Base-by-base conservation (phyloP, 2,329 filamentous ascomycete species). In the Corynespora cassiicola region DNA sequence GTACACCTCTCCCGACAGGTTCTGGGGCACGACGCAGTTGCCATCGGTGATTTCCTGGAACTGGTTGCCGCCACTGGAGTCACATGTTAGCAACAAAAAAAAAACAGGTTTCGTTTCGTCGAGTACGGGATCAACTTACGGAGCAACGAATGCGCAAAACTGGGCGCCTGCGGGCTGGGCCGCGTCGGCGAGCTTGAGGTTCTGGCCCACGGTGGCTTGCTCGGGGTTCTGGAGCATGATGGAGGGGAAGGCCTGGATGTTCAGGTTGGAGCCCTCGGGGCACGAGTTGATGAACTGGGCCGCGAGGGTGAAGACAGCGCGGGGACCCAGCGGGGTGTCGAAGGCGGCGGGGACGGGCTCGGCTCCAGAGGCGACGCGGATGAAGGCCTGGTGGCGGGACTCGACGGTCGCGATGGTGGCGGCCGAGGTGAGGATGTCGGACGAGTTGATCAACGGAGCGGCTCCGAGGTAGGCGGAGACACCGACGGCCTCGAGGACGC, bases 381-480 rank as follows among this genome's bases (percentile, higher is more conserved):
- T 81, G 67, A 87, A 84, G 45, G 84, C 84, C 69, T 88, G 84
- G 70, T 90, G 87, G 42, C 87, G 79, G 18, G 85, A 77, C 71
- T 90, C 87, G 43, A 88, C 78, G 16, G 85, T 87, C 28, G 88
- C 77, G 63, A 90, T 90, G 33, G 81, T 81, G 7, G 77, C 86
- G 2, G 87, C 86, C 14, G 82, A 80, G 44, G 77, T 74, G 33
- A 90, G 80, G 46, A 88, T 79, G 32, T 73, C 74, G 32, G 76
- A 71, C 38, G 77, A 75, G 29, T 78, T 75, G 47, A 90, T 68
- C 20, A 88, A 74, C 4, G 84, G 81, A 10, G 85, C 85, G 17
- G 84, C 86, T 42, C 86, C 86, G 10, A 89, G 80, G 69, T 80
- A 79, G 47, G 86, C 86, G n/a, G 84, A 86, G 20, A 89, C 78